phyloP scores from a whole-genome alignment of 768 basidiomycete genomes.

The Punctularia strigosozonata region DNA sequence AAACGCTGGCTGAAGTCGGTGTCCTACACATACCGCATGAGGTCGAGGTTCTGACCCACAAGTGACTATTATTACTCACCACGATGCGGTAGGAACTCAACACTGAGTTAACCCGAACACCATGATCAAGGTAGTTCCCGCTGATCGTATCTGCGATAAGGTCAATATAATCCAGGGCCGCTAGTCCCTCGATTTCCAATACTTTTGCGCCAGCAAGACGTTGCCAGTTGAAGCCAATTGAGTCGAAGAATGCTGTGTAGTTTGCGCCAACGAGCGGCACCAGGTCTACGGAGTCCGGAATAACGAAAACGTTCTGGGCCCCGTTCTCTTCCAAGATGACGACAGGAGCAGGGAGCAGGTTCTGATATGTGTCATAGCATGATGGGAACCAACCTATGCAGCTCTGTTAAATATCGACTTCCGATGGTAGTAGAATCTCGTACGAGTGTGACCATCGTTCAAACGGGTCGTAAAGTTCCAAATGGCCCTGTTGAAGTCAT shows the following conservation, averaged over 20 bases:
- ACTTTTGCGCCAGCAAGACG: conserved; percentile 51
- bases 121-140: conserved; percentile 54
- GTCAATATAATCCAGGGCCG: conserved; percentile 44
- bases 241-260: conserved; percentile 35
- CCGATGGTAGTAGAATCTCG: conserved; percentile 7
- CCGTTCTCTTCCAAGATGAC: conserved; percentile 39
- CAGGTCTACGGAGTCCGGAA: conserved; percentile 43
- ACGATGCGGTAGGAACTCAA: conserved; percentile 46
- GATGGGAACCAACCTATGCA: conserved; percentile 39
- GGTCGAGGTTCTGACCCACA: no score
- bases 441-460: conserved; percentile 60
- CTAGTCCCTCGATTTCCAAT: conserved; percentile 38
- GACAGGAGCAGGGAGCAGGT: conserved; percentile 44
- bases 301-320: conserved; percentile 31
- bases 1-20: conserved; percentile 45
- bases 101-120: conserved; percentile 50
- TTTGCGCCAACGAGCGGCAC: conserved; percentile 30
- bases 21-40: no score
- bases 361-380: conserved; percentile 32
- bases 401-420: conserved; percentile 1
- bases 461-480: conserved; percentile 42
- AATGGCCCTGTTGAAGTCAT: conserved; percentile 49
- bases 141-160: conserved; percentile 44
- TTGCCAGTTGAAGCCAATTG: conserved; percentile 42
- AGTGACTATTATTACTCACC: no score